These are phyloP conservation scores for Talaromyces ruber DNA, from an alignment of 495 filamentous ascomycete genomes.

Conservation along the genomic window DNA sequence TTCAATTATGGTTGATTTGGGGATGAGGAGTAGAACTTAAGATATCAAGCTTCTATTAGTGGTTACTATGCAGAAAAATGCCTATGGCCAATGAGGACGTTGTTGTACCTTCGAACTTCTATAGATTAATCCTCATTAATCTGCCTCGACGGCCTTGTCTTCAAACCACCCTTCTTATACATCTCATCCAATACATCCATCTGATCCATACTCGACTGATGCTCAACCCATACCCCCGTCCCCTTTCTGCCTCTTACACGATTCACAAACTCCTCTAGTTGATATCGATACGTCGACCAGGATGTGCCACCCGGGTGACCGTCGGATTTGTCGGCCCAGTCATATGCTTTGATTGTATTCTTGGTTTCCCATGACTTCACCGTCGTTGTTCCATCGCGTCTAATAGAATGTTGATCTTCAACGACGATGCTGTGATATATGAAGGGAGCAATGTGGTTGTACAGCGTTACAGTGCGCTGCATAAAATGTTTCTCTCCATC, in stretches of 20 bases:
- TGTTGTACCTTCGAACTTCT: neutral
- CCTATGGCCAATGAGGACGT: neutral
- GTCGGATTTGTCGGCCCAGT: slow-evolving; percentile 21
- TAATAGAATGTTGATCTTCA: slow-evolving; percentile 30
- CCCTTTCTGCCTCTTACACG: slow-evolving; percentile 31
- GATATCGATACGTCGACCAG: slow-evolving; percentile 45
- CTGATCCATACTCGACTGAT: slow-evolving; percentile 41
- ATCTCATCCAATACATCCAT: slow-evolving; percentile 46
- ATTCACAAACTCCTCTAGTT: slow-evolving; percentile 52
- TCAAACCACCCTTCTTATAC: slow-evolving; percentile 38
- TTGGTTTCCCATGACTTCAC: slow-evolving; percentile 37
- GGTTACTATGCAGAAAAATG: neutral
- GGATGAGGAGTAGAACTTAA: too few species aligned
- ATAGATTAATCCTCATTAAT: neutral
- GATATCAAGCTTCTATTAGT: neutral
- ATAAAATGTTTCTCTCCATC: slow-evolving; percentile 17
- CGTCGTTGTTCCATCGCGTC: slow-evolving; percentile 12
- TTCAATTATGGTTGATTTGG: too few species aligned
- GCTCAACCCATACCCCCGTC: slow-evolving; percentile 39
- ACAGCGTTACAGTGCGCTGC: slow-evolving; percentile 32
- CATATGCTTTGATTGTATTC: slow-evolving; percentile 37
- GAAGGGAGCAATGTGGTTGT: slow-evolving; percentile 26
- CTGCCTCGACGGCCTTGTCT: slow-evolving; percentile 4
- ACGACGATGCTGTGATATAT: slow-evolving; percentile 46
- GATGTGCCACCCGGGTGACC: slow-evolving; percentile 23